Evolutionary conservation across 2,329 filamentous ascomycete species (phyloP).

Genomic region (Aurifilum marmelostoma): DNA sequence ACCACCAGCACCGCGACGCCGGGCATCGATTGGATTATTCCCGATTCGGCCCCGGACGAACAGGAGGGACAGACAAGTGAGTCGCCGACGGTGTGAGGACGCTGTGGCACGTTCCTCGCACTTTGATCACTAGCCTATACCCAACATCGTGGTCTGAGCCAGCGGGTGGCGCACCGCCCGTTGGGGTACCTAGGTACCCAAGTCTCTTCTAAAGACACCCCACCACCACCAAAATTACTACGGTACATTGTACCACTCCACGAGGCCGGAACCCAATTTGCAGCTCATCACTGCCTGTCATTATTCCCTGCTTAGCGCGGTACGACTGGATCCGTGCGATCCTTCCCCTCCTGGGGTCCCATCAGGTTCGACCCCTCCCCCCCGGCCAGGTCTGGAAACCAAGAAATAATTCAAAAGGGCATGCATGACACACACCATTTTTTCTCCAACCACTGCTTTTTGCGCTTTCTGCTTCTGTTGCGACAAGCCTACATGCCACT

Average conservation of each 20-base stretch:
- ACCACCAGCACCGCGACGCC: background rate
- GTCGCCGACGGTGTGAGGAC: constrained; percentile 25
- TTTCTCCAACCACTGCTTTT: constrained; percentile 20
- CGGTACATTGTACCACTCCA: constrained; percentile 9
- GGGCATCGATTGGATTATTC: constrained; percentile 6
- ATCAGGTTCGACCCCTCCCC: constrained; percentile 4
- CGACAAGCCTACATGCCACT: constrained; percentile 34
- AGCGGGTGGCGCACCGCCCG: constrained; percentile 3
- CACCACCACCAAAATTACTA: constrained; percentile 29
- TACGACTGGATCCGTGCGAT: constrained; percentile 11
- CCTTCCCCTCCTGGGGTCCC: background rate
- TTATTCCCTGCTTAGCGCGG: constrained; percentile 17
- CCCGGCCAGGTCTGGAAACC: constrained; percentile 1
- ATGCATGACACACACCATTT: constrained; percentile 31
- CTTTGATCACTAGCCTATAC: constrained; percentile 31
- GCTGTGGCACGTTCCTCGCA: constrained; percentile 27
- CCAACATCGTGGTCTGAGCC: background rate
- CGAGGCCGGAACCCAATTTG: constrained; percentile 16
- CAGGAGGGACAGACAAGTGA: constrained; percentile 13
- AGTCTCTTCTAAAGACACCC: constrained; percentile 32
- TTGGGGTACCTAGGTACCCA: background rate
- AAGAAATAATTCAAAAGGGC: constrained; percentile 20
- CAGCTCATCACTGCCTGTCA: constrained; percentile 7
- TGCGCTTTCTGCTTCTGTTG: constrained; percentile 26
- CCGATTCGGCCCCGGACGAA: constrained; percentile 3